phyloP scores from a whole-genome alignment of 1,139 yeast species.

The Suhomyces bokatorum region DNA sequence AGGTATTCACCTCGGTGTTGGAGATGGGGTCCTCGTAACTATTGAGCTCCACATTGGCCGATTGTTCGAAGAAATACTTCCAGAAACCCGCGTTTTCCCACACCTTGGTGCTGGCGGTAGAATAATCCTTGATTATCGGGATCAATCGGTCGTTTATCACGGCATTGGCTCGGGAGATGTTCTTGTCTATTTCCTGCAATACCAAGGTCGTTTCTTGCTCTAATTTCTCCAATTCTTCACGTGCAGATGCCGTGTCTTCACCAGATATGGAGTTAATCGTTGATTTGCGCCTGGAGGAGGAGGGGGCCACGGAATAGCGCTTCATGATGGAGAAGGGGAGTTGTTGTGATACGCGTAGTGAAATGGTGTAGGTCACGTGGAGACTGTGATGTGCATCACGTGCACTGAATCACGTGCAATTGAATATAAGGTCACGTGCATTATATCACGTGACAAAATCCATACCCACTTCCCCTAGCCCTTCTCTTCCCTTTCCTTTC shows the following conservation, averaged over 20 bases:
- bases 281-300: constrained; percentile 40
- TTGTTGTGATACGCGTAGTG: constrained; percentile 7
- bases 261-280: constrained; percentile 19
- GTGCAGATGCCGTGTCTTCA: constrained; percentile 37
- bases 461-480: neutral
- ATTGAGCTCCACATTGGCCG: constrained; percentile 66
- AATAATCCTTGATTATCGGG: constrained; percentile 61
- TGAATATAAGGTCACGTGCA: too few species aligned
- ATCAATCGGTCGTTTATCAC: constrained; percentile 60
- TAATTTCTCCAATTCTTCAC: constrained; percentile 54
- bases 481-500: neutral
- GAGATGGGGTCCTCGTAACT: constrained; percentile 55
- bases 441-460: neutral
- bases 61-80: constrained; percentile 74
- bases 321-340: constrained; percentile 26
- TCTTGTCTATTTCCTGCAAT: constrained; percentile 76
- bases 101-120: constrained; percentile 53
- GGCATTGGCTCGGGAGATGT: constrained; percentile 63
- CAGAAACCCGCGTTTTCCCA: constrained; percentile 68
- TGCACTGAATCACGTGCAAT: too few species aligned
- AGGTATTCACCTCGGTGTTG: constrained; percentile 20
- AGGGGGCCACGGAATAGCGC: constrained; percentile 43
- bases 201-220: constrained; percentile 82
- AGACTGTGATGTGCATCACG: too few species aligned
- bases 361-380: neutral